Base-by-base conservation (phyloP, 345 rosid species). In the Melaleuca quinquenervia region DNA sequence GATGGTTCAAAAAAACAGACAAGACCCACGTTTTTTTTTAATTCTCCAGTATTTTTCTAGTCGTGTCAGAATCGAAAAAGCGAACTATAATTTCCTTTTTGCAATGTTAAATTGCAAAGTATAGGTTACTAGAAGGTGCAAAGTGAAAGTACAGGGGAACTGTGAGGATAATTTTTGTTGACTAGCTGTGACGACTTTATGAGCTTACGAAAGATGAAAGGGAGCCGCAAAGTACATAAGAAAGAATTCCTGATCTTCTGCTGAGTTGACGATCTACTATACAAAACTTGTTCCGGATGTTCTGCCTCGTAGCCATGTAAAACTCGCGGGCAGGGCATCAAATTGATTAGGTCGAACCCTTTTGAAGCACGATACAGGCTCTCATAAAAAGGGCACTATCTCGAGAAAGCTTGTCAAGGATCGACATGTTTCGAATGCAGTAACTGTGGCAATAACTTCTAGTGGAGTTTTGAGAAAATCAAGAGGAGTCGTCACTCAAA, bases 231-330 rank as follows among this genome's bases (percentile, higher is more conserved):
- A 32, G 44, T 6, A 83, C 24, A 83, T 44, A 53, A 32, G n/a
- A 24, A 27, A 83, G 5, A 21, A 70, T 36, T 83, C 75, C 60
- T 84, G 52, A 53, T 44, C 56, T 53, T 50, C 74, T 54, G 82
- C 24, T 82, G 45, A 70, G 78, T 70, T 24, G 45, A 70, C 78
- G 8, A 70, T 70, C 84, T 85, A 70, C 54, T 75, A 24, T 84
- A 88, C 89, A 88, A 88, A 87, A 86, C 36, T 82, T 87, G 54
- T 29, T 84, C 32, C 52, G 51, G 24, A 49, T 64, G 44, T 44
- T 64, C 44, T 20, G 44, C 22, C 76, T 64, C 15, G 44, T 64
- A 44, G 76, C 76, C 76, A 64, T 64, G 22, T 29, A 64, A 62
- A 29, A 29, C 44, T 36, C 44, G 76, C 29, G 44, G 48, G 85